These are phyloP conservation scores for Mycena crocata DNA, from an alignment of 768 basidiomycete species.

Conservation along the genomic window DNA sequence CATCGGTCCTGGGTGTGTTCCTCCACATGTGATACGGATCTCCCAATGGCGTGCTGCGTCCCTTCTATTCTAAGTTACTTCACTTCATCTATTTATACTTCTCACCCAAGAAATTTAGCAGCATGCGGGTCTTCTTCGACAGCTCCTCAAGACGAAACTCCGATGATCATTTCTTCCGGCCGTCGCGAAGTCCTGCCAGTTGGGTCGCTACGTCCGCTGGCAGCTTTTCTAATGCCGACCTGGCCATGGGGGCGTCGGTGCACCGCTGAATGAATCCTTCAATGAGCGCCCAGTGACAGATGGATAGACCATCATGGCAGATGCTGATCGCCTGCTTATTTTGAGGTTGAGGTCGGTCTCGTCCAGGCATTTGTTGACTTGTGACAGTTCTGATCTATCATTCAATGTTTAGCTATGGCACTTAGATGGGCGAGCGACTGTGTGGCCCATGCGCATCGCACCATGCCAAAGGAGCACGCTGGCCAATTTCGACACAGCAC, in stretches of 20 bases:
- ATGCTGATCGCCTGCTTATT: not conserved
- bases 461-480: not conserved
- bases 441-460: not conserved
- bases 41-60: too few species aligned
- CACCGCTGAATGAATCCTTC: slow-evolving; percentile 2
- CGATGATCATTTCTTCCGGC: too few species aligned
- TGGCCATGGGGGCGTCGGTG: too few species aligned
- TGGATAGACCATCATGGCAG: slow-evolving; percentile 12
- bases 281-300: slow-evolving; percentile 8
- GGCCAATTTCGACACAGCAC: not conserved
- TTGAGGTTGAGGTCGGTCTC: not conserved
- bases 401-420: not conserved
- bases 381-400: slow-evolving; percentile 14
- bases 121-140: too few species aligned
- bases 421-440: not conserved
- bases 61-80: too few species aligned
- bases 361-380: not conserved
- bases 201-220: not conserved
- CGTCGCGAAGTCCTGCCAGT: not conserved
- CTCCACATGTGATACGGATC: too few species aligned
- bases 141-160: too few species aligned
- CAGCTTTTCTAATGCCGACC: not conserved
- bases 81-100: too few species aligned
- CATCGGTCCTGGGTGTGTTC: too few species aligned
- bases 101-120: too few species aligned